Percentiles rank a stretch among this genome's conserved stretches.
Conservation (phyloP, 2,329 filamentous ascomycete genomes). For the Paraphoma chrysanthemicola region DNA sequence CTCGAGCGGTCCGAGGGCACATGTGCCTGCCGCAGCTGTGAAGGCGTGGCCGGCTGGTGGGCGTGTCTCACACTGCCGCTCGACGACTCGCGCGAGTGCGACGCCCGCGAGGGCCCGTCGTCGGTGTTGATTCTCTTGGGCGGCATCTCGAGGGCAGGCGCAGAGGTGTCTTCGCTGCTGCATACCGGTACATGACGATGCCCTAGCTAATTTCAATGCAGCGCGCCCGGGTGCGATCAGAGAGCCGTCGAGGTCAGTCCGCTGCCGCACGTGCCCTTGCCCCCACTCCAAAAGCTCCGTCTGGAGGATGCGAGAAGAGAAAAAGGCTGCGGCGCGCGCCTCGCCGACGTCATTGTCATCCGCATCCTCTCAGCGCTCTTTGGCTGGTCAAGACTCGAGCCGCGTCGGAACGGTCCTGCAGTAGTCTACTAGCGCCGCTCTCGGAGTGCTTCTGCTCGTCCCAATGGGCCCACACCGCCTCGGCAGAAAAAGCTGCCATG, state of each 20-base stretch:
- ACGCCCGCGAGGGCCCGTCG: conserved; percentile 26
- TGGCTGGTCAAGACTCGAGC: conserved; percentile 2
- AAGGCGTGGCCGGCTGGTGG: conserved; percentile 47
- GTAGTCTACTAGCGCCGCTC: conserved; percentile 25
- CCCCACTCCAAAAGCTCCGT: conserved; percentile 10
- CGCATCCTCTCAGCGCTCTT: not conserved
- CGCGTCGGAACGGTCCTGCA: conserved; percentile 18
- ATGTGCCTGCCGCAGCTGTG: conserved; percentile 51
- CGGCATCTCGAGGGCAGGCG: conserved; percentile 23
- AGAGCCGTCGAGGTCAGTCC: conserved; percentile 16
- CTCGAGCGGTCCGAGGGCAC: conserved; percentile 50
- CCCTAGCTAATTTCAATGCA: conserved; percentile 13
- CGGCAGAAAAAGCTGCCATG: conserved; percentile 26
- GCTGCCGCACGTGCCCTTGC: conserved; percentile 30
- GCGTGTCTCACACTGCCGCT: conserved; percentile 35
- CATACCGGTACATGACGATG: conserved; percentile 13
- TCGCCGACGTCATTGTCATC: not conserved
- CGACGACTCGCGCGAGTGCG: conserved; percentile 44
- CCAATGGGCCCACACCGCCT: conserved; percentile 7
- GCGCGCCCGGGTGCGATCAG: not conserved
- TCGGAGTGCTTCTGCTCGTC: conserved; percentile 18
- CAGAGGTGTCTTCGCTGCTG: conserved; percentile 4
- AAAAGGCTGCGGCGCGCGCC: not conserved
- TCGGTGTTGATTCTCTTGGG: conserved; percentile 27
- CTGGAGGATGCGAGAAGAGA: conserved; percentile 3